Percentiles rank a stretch among this genome's conserved stretches.
Evolutionary conservation across 1,139 yeast species (phyloP).

Genomic region (Yamadazyma blattariae): DNA sequence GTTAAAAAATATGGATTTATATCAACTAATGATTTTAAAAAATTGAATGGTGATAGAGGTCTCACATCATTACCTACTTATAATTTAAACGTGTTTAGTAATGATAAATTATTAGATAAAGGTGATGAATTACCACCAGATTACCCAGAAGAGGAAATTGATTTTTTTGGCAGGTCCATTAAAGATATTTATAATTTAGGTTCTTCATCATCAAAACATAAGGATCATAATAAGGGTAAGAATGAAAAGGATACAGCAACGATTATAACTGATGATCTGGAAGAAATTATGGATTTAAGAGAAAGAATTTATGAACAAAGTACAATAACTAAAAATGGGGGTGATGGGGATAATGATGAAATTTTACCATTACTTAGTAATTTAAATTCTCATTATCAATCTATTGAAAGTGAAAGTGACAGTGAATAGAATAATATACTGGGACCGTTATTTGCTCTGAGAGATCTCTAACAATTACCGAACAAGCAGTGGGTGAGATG

Average conservation of each 20-base stretch:
- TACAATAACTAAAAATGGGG: conserved; percentile 6
- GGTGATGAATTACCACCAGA: conserved; percentile 75
- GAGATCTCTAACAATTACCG: too few relatives aligned
- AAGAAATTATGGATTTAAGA: conserved; percentile 39
- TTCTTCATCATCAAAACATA: conserved; percentile 23
- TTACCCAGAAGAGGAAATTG: conserved; percentile 61
- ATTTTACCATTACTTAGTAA: background rate
- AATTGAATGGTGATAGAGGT: conserved; percentile 44
- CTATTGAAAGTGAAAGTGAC: too few relatives aligned
- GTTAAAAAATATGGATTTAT: conserved; percentile 93
- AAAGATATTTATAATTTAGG: conserved; percentile 14
- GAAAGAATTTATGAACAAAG: conserved; percentile 35
- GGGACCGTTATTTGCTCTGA: too few relatives aligned
- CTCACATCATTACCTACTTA: conserved; percentile 42
- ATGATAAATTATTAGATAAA: conserved; percentile 57
- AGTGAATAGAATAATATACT: too few relatives aligned
- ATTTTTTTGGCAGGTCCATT: conserved; percentile 55
- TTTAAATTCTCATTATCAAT: background rate
- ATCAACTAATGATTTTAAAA: conserved; percentile 48
- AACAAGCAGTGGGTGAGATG: too few relatives aligned
- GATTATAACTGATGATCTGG: conserved; percentile 33
- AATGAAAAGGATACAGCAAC: conserved; percentile 13
- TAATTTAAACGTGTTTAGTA: conserved; percentile 5
- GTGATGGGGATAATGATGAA: background rate
- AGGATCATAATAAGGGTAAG: too few relatives aligned